A percentile compares a stretch with the other conserved stretches of the same genome.
These are phyloP conservation scores for Bruguiera gymnorhiza DNA, from an alignment of 345 rosid genomes.

Conservation along the genomic window DNA sequence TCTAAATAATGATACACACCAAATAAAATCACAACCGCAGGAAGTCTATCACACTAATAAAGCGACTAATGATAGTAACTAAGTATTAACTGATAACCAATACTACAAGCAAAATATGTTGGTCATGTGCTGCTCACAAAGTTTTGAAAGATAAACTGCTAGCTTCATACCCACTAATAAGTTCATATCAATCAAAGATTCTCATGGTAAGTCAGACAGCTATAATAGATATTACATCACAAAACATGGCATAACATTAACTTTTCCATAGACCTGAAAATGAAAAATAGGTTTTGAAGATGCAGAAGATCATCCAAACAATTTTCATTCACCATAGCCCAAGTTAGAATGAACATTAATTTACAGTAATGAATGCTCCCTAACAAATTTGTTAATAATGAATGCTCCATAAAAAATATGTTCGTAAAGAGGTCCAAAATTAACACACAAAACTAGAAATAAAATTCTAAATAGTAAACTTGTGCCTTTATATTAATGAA, in stretches of 20 bases:
- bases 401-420: not conserved
- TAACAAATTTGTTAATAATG: not conserved
- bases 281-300: not conserved
- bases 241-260: not conserved
- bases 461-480: not conserved
- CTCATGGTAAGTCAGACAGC: not conserved
- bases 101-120: no score
- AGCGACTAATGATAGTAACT: no score
- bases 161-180: not conserved
- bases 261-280: not conserved
- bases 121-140: not conserved
- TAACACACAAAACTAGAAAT: not conserved
- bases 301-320: not conserved
- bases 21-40: no score
- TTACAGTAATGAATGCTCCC: not conserved
- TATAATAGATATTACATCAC: not conserved
- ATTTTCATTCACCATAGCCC: not conserved
- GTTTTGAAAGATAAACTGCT: no score
- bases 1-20: not conserved
- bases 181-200: not conserved
- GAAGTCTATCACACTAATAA: no score
- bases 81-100: no score
- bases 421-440: not conserved
- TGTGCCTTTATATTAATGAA: slow-evolving; percentile 75
- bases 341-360: not conserved